Conservation (phyloP, 192 early-diverging fungal species). For the Umbelopsis ramanniana region DNA sequence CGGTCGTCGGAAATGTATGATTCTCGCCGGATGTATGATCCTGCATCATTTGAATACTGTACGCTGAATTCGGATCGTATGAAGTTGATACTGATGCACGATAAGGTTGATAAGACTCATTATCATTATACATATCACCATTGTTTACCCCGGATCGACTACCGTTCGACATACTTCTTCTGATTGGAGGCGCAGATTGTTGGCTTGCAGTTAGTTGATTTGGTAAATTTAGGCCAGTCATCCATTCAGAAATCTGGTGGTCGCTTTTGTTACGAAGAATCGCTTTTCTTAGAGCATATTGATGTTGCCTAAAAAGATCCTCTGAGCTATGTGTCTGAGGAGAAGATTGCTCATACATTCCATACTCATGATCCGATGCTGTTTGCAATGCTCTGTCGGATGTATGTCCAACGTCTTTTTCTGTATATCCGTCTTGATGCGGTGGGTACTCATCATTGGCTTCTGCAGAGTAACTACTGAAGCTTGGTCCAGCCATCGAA, state of each 20-base stretch:
- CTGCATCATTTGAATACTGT: background rate
- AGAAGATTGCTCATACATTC: background rate
- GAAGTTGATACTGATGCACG: background rate
- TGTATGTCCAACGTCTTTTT: background rate
- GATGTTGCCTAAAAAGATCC: background rate
- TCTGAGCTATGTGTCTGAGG: background rate
- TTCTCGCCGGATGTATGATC: background rate
- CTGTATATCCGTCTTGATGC: background rate
- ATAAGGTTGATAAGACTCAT: background rate
- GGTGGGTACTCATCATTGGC: background rate
- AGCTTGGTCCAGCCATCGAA: constrained; percentile 19
- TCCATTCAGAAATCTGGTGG: background rate
- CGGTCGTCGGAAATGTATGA: background rate
- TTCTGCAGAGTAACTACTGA: constrained; percentile 3
- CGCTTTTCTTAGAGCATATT: background rate
- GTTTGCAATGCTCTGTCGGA: background rate
- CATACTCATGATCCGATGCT: background rate
- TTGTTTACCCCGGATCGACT: background rate
- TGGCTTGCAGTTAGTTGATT: background rate
- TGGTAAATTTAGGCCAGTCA: background rate
- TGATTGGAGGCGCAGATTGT: background rate
- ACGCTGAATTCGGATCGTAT: background rate
- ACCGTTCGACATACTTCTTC: too few species aligned
- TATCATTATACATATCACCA: constrained; percentile 3
- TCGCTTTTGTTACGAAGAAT: constrained; percentile 4